Conservation (phyloP, 2,329 filamentous ascomycete genomes). For the Thielaviopsis cerberus region DNA sequence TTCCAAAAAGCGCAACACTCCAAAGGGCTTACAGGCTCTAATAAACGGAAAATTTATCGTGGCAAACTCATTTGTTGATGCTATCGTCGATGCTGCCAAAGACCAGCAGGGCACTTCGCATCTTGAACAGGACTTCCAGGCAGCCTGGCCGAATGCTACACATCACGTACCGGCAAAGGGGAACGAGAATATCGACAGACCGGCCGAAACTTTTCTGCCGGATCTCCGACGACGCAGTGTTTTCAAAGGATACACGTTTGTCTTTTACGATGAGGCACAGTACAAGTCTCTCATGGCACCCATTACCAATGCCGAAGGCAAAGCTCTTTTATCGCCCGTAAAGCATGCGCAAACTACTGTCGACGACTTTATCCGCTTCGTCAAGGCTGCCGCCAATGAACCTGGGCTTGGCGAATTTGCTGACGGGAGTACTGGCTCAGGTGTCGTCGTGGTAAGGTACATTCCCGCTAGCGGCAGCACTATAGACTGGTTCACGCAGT, state of each 20-base stretch:
- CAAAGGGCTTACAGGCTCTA: conserved; percentile 70
- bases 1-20: conserved; percentile 73
- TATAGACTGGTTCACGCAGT: conserved; percentile 47
- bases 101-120: conserved; percentile 32
- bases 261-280: conserved; percentile 64
- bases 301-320: conserved; percentile 65
- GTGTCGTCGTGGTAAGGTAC: conserved; percentile 63
- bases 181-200: conserved; percentile 53
- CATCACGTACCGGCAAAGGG: conserved; percentile 55
- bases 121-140: conserved; percentile 64
- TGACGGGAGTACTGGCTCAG: conserved; percentile 44
- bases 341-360: conserved; percentile 43
- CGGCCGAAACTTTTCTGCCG: conserved; percentile 53
- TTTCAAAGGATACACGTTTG: conserved; percentile 74
- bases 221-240: conserved; percentile 46
- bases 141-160: conserved; percentile 57
- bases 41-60: conserved; percentile 69
- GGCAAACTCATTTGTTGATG: conserved; percentile 52
- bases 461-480: conserved; percentile 35
- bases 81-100: conserved; percentile 36
- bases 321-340: conserved; percentile 51
- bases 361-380: conserved; percentile 60
- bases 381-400: conserved; percentile 55
- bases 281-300: conserved; percentile 56
- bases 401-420: conserved; percentile 50